Conservation (phyloP, 352 stramenopile species). For the Phytophthora gonapodyides region DNA sequence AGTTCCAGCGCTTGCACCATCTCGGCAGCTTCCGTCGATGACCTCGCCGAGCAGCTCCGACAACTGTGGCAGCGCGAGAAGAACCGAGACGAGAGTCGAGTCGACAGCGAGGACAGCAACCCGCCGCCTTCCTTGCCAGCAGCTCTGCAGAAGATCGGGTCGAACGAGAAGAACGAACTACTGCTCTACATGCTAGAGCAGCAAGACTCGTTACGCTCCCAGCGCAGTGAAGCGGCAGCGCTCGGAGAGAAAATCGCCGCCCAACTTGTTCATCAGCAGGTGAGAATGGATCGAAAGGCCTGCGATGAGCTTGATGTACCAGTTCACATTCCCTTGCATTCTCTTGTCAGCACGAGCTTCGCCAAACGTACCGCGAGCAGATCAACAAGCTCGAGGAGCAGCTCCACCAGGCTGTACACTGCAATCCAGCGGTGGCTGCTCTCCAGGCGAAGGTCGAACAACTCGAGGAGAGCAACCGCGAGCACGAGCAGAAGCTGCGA, state of each 20-base stretch:
- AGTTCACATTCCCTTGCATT: background rate
- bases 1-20: background rate
- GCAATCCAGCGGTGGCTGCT: constrained; percentile 50
- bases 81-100: constrained; percentile 3
- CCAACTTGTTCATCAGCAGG: constrained; percentile 73
- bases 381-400: constrained; percentile 47
- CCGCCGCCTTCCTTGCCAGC: constrained; percentile 13
- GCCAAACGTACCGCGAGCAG: constrained; percentile 50
- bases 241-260: constrained; percentile 71
- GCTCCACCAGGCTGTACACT: constrained; percentile 49
- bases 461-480: constrained; percentile 44
- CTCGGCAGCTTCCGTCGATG: constrained; percentile 20
- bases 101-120: background rate
- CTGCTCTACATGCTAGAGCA: constrained; percentile 57
- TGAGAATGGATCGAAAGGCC: constrained; percentile 1
- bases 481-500: constrained; percentile 66
- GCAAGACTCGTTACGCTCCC: constrained; percentile 34
- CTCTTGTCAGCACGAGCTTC: constrained; percentile 53
- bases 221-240: constrained; percentile 52
- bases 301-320: background rate
- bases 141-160: constrained; percentile 56
- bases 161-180: constrained; percentile 58
- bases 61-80: constrained; percentile 28
- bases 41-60: constrained; percentile 36
- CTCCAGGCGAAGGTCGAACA: constrained; percentile 49